Conservation (phyloP, 2,329 filamentous ascomycete species). For the Annulohypoxylon truncatum region DNA sequence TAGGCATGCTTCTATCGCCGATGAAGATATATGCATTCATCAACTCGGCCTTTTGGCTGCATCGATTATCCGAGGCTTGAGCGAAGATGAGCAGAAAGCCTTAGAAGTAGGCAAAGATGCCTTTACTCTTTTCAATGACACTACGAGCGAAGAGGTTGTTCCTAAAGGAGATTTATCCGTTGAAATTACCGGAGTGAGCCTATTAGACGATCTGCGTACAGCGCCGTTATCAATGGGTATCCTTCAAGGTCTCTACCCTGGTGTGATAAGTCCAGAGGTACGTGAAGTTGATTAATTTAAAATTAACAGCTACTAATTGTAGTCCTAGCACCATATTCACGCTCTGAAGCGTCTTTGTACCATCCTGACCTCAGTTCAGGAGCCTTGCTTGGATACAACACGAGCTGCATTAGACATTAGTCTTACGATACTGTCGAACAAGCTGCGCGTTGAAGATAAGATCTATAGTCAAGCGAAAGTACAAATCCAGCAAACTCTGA, state of each 20-base stretch:
- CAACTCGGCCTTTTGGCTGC: conserved; percentile 47
- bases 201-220: conserved; percentile 42
- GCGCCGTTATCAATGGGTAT: conserved; percentile 49
- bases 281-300: conserved; percentile 17
- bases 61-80: conserved; percentile 43
- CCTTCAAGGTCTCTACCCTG: conserved; percentile 47
- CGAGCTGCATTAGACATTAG: conserved; percentile 45
- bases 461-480: conserved; percentile 10
- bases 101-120: conserved; percentile 42
- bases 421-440: conserved; percentile 47
- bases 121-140: conserved; percentile 43
- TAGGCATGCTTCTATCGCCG: conserved; percentile 7
- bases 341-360: conserved; percentile 37
- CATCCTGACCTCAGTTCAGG: conserved; percentile 23
- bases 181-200: conserved; percentile 28
- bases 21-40: conserved; percentile 46
- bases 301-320: conserved; percentile 4
- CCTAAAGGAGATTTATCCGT: not conserved
- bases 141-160: not conserved
- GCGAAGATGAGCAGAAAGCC: conserved; percentile 43
- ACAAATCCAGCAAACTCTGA: conserved; percentile 35
- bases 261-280: conserved; percentile 41
- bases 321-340: conserved; percentile 35
- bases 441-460: conserved; percentile 37
- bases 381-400: conserved; percentile 37